Evolutionary conservation across 2,329 filamentous ascomycete genomes (phyloP).

Genomic region (Fusarium multiceps): DNA sequence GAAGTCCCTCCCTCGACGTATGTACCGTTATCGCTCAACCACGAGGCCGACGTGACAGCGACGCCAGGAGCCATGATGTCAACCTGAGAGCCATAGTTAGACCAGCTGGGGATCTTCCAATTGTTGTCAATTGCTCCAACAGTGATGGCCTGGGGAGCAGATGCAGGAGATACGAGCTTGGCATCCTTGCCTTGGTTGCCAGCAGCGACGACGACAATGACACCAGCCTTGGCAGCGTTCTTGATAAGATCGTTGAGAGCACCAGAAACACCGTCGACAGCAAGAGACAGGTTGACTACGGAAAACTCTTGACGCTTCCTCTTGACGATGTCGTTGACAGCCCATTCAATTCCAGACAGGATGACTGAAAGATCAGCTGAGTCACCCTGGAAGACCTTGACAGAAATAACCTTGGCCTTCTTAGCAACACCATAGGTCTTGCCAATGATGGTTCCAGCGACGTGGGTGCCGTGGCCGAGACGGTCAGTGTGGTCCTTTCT

Average conservation of each 20-base stretch:
- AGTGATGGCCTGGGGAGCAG: slow-evolving; percentile 47
- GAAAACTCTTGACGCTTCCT: slow-evolving; percentile 54
- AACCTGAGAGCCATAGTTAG: slow-evolving; percentile 61
- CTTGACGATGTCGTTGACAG: slow-evolving; percentile 57
- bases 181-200: slow-evolving; percentile 59
- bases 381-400: slow-evolving; percentile 57
- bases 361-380: slow-evolving; percentile 48
- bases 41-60: slow-evolving; percentile 60
- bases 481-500: slow-evolving; percentile 44
- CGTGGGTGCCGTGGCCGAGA: slow-evolving; percentile 58
- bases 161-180: slow-evolving; percentile 46
- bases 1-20: slow-evolving; percentile 67
- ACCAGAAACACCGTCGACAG: slow-evolving; percentile 54
- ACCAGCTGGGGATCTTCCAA: slow-evolving; percentile 58
- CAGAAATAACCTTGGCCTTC: slow-evolving; percentile 56
- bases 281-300: slow-evolving; percentile 68
- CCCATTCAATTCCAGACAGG: slow-evolving; percentile 54
- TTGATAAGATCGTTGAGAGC: slow-evolving; percentile 63
- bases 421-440: slow-evolving; percentile 57
- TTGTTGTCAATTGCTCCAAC: slow-evolving; percentile 52
- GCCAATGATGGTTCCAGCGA: slow-evolving; percentile 52
- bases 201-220: slow-evolving; percentile 65
- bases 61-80: slow-evolving; percentile 65
- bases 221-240: slow-evolving; percentile 57
- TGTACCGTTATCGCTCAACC: slow-evolving; percentile 55